Evolutionary conservation across 495 filamentous ascomycete species (phyloP), one percentile per base, ranked within the genome.

Genomic region (Pseudoneurospora amorphoporcata): DNA sequence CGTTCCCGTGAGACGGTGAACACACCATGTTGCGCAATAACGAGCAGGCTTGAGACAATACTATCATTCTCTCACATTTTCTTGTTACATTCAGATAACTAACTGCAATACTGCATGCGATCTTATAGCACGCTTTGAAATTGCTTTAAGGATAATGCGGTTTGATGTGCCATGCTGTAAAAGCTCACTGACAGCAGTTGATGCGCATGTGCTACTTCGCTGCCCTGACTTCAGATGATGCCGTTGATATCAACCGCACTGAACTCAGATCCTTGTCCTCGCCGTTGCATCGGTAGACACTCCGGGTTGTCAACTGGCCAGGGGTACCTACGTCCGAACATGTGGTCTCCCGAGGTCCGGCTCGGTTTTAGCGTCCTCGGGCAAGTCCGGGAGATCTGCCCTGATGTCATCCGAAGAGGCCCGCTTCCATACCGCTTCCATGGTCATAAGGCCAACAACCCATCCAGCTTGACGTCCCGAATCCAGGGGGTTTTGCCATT

Each of bases 261-360:
- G 53, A 16, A 65, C 14, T 17, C 23, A 35, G 53, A 65, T 65
- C 53, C 29, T 8, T 35, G 53, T 65, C 29, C 23, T 65, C 29
- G 53, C 53, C 53, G 14, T 65, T 65, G 29, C 53, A 35, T 32
- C 53, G 14, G 29, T 65, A 65, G 7, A 65, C 14, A 65, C 53
- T 65, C 53, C 29, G 32, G 14, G 53, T 35, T 65, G 29, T 65
- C 53, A 65, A 65, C 53, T 32, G 35, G 53, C 3, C 53, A 35
- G 53, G 29, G 53, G 53, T 65, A 65, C 53, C 53, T 65, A n/a
- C 61, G 61, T 65, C 73, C 69, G 71, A 71, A 68, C 72, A 73
- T 75, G 73, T 74, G 73, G 42, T 68, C 72, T 71, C 77, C 53
- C 77, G 77, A 79, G 77, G 76, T 74, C 73, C 76, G 74, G 72